Percentiles rank a stretch among this genome's conserved stretches.
Conservation (phyloP, 257 asterid genomes). For the Solanum verrucosum region DNA sequence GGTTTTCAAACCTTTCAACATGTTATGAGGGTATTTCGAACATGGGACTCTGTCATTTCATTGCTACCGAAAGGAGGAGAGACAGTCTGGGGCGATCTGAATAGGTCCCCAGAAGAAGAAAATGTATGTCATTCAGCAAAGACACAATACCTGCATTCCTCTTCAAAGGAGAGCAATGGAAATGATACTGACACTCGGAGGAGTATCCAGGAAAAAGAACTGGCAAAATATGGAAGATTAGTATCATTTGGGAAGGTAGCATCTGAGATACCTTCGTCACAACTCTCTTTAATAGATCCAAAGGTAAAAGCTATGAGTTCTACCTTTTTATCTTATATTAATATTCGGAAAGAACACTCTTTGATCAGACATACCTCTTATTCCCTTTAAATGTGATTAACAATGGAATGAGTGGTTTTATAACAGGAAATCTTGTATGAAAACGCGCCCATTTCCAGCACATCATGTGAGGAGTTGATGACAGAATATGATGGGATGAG, state of each 20-base stretch:
- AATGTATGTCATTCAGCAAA: constrained; percentile 37
- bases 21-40: constrained; percentile 58
- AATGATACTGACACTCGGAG: constrained; percentile 21
- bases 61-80: constrained; percentile 94
- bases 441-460: constrained; percentile 9
- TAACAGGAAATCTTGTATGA: constrained; percentile 19
- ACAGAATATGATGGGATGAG: constrained; percentile 71
- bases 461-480: constrained; percentile 57
- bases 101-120: constrained; percentile 83
- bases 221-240: constrained; percentile 57
- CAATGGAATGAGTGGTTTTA: background rate
- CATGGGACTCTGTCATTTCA: constrained; percentile 79
- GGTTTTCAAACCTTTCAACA: constrained; percentile 72
- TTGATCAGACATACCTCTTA: background rate
- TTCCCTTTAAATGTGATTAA: background rate
- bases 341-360: background rate
- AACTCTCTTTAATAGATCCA: constrained; percentile 21
- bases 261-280: constrained; percentile 49
- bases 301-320: constrained; percentile 20
- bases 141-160: constrained; percentile 10
- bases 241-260: constrained; percentile 64
- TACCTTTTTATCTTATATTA: background rate
- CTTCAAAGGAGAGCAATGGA: constrained; percentile 5
- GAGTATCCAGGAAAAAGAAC: constrained; percentile 25
- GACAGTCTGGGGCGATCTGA: constrained; percentile 73